Conservation (phyloP, 805 yeast genomes). For the Kuraishia cidri region DNA sequence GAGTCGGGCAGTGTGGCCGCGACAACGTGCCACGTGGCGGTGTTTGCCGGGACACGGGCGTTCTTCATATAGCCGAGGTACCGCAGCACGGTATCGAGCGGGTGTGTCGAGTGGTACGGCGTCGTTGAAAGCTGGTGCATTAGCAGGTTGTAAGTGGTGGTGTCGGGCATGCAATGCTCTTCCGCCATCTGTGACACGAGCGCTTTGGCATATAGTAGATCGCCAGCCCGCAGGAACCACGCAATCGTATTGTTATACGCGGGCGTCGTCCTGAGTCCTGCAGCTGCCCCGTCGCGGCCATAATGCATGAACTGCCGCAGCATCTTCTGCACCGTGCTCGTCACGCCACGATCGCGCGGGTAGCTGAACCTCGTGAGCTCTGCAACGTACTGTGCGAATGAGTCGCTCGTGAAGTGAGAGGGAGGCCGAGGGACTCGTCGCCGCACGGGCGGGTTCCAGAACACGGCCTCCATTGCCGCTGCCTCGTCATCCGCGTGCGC, state of each 20-base stretch:
- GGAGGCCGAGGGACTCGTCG: too few species aligned
- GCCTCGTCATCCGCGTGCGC: too few species aligned
- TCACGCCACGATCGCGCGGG: conserved; percentile 22
- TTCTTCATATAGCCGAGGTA: too few species aligned
- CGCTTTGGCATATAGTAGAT: conserved; percentile 29
- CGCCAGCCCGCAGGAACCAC: conserved; percentile 25
- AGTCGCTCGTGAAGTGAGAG: too few species aligned
- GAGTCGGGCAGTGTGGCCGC: too few species aligned
- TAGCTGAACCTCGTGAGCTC: conserved; percentile 2
- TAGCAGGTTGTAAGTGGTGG: conserved; percentile 28
- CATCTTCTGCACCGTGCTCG: conserved; percentile 23
- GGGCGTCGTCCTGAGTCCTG: conserved; percentile 17
- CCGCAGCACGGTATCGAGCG: too few species aligned
- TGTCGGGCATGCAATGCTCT: conserved; percentile 21
- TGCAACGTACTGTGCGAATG: conserved; percentile 3
- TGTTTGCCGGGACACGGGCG: too few species aligned
- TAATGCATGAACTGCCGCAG: conserved; percentile 28
- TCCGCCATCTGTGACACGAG: conserved; percentile 28
- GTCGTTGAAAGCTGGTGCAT: conserved; percentile 18
- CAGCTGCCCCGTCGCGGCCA: conserved; percentile 23
- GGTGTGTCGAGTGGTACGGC: too few species aligned
- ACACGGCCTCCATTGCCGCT: too few species aligned
- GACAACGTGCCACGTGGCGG: too few species aligned
- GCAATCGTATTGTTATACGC: conserved; percentile 28
- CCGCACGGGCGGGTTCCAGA: too few species aligned